These are phyloP conservation scores for Hortiboletus campestris DNA, from an alignment of 768 basidiomycete species.

Conservation along the genomic window DNA sequence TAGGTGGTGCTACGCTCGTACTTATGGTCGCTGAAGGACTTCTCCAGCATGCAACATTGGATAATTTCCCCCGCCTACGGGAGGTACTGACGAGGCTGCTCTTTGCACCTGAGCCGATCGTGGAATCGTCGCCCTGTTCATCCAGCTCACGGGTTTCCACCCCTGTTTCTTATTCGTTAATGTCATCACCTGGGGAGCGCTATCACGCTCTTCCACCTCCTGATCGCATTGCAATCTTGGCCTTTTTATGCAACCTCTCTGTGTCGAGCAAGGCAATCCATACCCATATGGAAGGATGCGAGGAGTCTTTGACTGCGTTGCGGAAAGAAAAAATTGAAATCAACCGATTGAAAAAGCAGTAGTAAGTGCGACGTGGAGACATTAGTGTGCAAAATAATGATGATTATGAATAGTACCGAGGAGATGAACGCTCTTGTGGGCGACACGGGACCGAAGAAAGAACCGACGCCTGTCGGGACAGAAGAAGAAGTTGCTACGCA, in stretches of 20 bases:
- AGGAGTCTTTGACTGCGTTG: slow-evolving; percentile 85
- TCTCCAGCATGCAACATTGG: slow-evolving; percentile 66
- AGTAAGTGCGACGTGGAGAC: slow-evolving; percentile 52
- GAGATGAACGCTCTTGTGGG: slow-evolving; percentile 67
- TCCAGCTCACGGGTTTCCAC: slow-evolving; percentile 50
- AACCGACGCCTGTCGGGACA: slow-evolving; percentile 37
- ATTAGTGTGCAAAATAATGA: slow-evolving; percentile 13
- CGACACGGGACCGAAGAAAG: slow-evolving; percentile 51
- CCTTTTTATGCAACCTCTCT: slow-evolving; percentile 87
- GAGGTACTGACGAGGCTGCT: slow-evolving; percentile 70
- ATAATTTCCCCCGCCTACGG: slow-evolving; percentile 71
- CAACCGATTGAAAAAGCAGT: slow-evolving; percentile 83
- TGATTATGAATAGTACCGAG: slow-evolving; percentile 49
- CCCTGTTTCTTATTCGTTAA: slow-evolving; percentile 41
- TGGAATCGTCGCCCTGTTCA: slow-evolving; percentile 43
- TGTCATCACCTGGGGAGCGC: slow-evolving; percentile 59
- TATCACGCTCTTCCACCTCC: slow-evolving; percentile 71
- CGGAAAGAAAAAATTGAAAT: slow-evolving; percentile 96
- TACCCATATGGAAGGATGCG: slow-evolving; percentile 85
- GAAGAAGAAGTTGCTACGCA: slow-evolving; percentile 60
- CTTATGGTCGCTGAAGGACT: neutral
- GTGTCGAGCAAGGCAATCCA: slow-evolving; percentile 89
- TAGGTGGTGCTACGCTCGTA: slow-evolving; percentile 43
- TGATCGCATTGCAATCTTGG: slow-evolving; percentile 82
- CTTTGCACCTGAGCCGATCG: slow-evolving; percentile 56